Evolutionary conservation across 208 protist species (phyloP).

Genomic region (Trypanosoma rangeli): DNA sequence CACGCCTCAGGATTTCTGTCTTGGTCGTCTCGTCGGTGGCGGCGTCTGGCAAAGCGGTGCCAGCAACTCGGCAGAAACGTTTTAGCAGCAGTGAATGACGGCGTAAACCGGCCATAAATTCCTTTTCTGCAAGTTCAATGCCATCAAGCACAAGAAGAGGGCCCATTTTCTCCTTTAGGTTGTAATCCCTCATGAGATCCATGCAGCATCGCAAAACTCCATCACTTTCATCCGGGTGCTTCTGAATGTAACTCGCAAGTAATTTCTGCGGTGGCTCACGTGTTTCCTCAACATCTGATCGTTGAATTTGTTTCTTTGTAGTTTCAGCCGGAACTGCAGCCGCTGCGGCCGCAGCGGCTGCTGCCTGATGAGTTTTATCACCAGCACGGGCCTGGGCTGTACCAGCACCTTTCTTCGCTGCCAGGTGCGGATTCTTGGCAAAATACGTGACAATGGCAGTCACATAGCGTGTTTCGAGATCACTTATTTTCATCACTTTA

Average conservation of each 20-base stretch:
- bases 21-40: constrained; percentile 53
- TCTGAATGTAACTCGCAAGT: constrained; percentile 46
- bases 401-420: constrained; percentile 30
- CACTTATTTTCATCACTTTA: constrained; percentile 38
- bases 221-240: constrained; percentile 19
- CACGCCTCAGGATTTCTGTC: constrained; percentile 58
- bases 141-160: constrained; percentile 48
- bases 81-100: constrained; percentile 55
- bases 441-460: constrained; percentile 70
- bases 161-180: constrained; percentile 63
- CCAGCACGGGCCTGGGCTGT: constrained; percentile 30
- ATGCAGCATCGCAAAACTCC: constrained; percentile 46
- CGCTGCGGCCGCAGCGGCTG: constrained; percentile 26
- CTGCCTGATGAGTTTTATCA: constrained; percentile 24
- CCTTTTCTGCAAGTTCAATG: constrained; percentile 39
- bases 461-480: constrained; percentile 48
- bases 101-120: constrained; percentile 55
- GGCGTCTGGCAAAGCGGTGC: constrained; percentile 32
- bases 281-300: constrained; percentile 30
- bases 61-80: constrained; percentile 57
- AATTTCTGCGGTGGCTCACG: constrained; percentile 28
- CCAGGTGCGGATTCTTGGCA: constrained; percentile 61
- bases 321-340: constrained; percentile 12
- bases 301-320: constrained; percentile 27
- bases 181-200: constrained; percentile 70